Percentiles rank a stretch among this genome's conserved stretches.
phyloP scores from a whole-genome alignment of 1,139 yeast genomes.

The Tardiomyces blankii region DNA sequence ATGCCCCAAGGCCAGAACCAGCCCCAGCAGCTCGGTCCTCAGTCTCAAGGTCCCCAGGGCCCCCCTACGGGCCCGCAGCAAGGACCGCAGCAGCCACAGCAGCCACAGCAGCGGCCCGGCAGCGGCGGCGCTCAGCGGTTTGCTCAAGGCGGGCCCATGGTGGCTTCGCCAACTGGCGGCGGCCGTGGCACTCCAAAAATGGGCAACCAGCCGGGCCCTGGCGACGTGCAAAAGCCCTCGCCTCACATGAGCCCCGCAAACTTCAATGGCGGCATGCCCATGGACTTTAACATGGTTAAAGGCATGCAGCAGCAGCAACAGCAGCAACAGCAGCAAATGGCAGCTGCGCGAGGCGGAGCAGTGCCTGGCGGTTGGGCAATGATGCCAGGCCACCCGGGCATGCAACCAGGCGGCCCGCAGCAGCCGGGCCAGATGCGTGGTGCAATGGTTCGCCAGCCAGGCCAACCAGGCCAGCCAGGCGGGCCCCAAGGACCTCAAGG shows the following conservation, averaged over 20 bases:
- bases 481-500: constrained; percentile 4
- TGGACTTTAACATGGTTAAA: constrained; percentile 18
- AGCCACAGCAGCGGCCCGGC: neutral
- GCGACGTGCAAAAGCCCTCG: constrained; percentile 8
- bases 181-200: constrained; percentile 20
- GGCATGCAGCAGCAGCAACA: constrained; percentile 6
- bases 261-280: constrained; percentile 12
- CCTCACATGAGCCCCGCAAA: constrained; percentile 1
- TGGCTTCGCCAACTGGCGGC: constrained; percentile 7
- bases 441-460: constrained; percentile 1
- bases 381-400: neutral
- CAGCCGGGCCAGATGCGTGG: neutral
- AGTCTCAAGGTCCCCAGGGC: neutral
- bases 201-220: constrained; percentile 21
- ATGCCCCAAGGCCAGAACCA: neutral
- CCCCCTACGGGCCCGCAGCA: neutral
- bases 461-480: neutral
- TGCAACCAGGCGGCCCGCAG: neutral
- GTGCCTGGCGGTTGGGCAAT: neutral
- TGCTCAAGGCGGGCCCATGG: neutral
- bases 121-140: neutral
- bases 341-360: neutral
- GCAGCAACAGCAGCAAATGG: constrained; percentile 3
- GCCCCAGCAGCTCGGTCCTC: neutral
- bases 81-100: neutral